Conservation (phyloP, 352 stramenopile genomes). For the Phytophthora cryptogea region DNA sequence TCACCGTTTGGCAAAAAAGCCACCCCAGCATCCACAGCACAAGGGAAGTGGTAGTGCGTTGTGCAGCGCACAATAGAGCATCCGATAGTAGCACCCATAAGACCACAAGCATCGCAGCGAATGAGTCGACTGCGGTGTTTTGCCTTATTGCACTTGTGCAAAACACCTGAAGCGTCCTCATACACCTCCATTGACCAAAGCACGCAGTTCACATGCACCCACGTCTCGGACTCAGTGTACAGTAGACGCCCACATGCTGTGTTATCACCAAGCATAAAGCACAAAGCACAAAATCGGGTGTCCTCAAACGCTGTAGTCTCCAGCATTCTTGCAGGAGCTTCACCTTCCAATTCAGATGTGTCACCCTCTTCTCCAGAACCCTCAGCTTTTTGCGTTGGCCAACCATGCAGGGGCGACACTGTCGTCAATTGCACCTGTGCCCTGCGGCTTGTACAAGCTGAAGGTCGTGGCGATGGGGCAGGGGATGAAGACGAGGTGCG, state of each 20-base stretch:
- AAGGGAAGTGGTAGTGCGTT: constrained; percentile 94
- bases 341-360: background rate
- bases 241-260: constrained; percentile 75
- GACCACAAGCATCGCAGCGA: constrained; percentile 91
- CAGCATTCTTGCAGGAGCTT: background rate
- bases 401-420: constrained; percentile 45
- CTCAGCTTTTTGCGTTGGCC: constrained; percentile 22
- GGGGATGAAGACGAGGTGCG: background rate
- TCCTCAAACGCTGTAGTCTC: constrained; percentile 45
- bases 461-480: background rate
- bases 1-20: constrained; percentile 73
- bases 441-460: background rate
- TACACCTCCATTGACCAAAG: constrained; percentile 94
- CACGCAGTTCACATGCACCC: constrained; percentile 93
- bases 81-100: constrained; percentile 91
- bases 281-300: constrained; percentile 78
- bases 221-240: constrained; percentile 83
- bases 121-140: constrained; percentile 86
- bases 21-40: constrained; percentile 79
- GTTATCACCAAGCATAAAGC: constrained; percentile 82
- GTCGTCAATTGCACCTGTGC: constrained; percentile 42
- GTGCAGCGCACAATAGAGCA: constrained; percentile 88
- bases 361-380: background rate
- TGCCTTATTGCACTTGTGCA: constrained; percentile 90
- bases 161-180: constrained; percentile 68